Conservation (phyloP, 2,329 filamentous ascomycete species). For the Ophioceras dolichostomum region DNA sequence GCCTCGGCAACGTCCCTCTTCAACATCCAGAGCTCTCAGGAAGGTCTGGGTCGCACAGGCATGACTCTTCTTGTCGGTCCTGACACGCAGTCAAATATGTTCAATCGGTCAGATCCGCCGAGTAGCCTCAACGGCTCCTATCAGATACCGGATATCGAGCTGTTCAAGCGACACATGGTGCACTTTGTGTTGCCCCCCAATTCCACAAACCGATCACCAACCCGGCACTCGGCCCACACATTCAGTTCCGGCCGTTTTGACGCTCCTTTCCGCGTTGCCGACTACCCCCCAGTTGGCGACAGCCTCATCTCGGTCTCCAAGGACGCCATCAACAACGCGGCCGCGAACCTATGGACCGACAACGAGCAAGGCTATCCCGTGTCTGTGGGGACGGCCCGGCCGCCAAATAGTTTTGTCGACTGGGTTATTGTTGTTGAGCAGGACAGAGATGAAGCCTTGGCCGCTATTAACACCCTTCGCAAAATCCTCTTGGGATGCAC, state of each 20-base stretch:
- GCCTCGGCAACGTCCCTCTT: constrained; percentile 53
- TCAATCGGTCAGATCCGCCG: constrained; percentile 29
- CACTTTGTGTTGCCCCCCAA: constrained; percentile 50
- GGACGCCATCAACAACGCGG: constrained; percentile 49
- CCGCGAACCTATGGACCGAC: constrained; percentile 50
- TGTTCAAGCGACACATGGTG: constrained; percentile 31
- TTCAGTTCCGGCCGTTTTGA: constrained; percentile 27
- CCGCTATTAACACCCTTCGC: constrained; percentile 61
- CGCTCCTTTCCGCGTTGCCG: constrained; percentile 41
- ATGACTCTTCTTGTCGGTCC: constrained; percentile 61
- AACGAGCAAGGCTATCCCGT: constrained; percentile 63
- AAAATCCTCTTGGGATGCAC: constrained; percentile 75
- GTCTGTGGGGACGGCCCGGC: constrained; percentile 68
- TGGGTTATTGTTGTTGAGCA: constrained; percentile 81
- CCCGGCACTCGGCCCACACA: constrained; percentile 33
- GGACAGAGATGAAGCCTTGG: constrained; percentile 59
- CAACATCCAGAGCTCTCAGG: constrained; percentile 47
- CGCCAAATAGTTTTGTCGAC: constrained; percentile 55
- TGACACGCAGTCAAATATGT: constrained; percentile 51
- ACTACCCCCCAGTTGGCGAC: constrained; percentile 50
- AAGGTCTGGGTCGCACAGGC: constrained; percentile 61
- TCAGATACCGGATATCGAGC: constrained; percentile 18
- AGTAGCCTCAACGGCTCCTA: constrained; percentile 38
- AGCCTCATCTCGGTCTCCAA: constrained; percentile 41
- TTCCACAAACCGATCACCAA: constrained; percentile 10